A percentile compares a stretch with the other conserved stretches of the same genome.
Evolutionary conservation across 768 basidiomycete genomes (phyloP).

Genomic region (Pleurotus eryngii): DNA sequence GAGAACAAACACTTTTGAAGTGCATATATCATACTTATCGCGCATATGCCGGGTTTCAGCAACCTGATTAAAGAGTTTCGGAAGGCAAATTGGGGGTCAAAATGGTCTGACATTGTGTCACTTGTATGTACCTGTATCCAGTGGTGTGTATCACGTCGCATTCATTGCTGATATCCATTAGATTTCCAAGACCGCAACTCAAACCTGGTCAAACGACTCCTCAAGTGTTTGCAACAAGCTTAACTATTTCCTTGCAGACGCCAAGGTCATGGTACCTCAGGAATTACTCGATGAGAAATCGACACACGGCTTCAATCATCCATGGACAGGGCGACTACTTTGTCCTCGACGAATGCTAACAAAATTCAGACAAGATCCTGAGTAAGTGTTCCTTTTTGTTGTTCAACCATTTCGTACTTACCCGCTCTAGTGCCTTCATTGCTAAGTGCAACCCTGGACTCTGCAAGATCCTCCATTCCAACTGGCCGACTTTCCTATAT

Average conservation of each 20-base stretch:
- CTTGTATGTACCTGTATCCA: neutral
- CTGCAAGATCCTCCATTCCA: neutral
- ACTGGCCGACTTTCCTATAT: constrained; percentile 5
- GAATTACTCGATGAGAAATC: neutral
- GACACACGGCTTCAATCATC: neutral
- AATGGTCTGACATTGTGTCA: neutral
- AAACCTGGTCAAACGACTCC: neutral
- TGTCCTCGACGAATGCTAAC: neutral
- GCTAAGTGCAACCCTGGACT: neutral
- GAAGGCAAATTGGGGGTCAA: neutral
- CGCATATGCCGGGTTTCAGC: neutral
- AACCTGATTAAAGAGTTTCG: neutral
- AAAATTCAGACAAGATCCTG: constrained; percentile 1
- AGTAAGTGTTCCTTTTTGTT: neutral
- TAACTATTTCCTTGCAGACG: neutral
- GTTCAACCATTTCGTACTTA: neutral
- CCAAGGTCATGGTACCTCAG: neutral
- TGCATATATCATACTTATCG: neutral
- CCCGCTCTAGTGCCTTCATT: neutral
- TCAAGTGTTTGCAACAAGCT: neutral
- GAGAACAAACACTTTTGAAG: neutral
- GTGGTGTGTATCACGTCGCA: neutral
- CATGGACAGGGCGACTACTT: neutral
- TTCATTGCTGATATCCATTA: too few relatives aligned
- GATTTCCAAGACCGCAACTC: too few relatives aligned